Conservation (phyloP, 306 rosid species). For the Vicia faba region DNA sequence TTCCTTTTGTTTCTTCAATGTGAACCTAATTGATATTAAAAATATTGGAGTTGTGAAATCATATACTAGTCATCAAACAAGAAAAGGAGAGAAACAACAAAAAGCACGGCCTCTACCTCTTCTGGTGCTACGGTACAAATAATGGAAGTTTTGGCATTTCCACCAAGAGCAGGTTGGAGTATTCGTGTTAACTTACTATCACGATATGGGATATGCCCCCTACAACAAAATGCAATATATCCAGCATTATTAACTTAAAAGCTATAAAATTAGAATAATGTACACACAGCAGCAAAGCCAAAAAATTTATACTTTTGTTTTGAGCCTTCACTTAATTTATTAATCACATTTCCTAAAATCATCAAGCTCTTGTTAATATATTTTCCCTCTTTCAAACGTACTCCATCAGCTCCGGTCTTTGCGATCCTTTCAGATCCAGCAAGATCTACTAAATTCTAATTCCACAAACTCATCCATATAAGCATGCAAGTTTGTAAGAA, state of each 20-base stretch:
- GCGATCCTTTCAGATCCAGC: conserved; percentile 99
- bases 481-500: conserved; percentile 31
- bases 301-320: conserved; percentile 67
- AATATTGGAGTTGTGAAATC: conserved; percentile 20
- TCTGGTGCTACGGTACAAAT: conserved; percentile 95
- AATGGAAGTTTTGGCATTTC: conserved; percentile 96
- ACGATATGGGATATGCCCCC: conserved; percentile 95
- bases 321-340: conserved; percentile 87
- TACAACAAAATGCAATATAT: conserved; percentile 36
- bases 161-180: conserved; percentile 99
- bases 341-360: conserved; percentile 92
- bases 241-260: conserved; percentile 26
- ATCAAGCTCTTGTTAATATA: conserved; percentile 93
- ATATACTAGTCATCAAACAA: background rate
- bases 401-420: conserved; percentile 95
- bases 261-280: conserved; percentile 18
- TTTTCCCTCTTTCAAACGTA: conserved; percentile 95
- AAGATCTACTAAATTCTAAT: conserved; percentile 87
- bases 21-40: conserved; percentile 58
- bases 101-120: conserved; percentile 60
- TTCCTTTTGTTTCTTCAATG: conserved; percentile 94
- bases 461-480: conserved; percentile 36
- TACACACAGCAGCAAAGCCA: background rate
- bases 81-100: background rate
- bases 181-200: conserved; percentile 97